phyloP scores from a whole-genome alignment of 2,329 filamentous ascomycete genomes.

The Hypoxylon sp. region DNA sequence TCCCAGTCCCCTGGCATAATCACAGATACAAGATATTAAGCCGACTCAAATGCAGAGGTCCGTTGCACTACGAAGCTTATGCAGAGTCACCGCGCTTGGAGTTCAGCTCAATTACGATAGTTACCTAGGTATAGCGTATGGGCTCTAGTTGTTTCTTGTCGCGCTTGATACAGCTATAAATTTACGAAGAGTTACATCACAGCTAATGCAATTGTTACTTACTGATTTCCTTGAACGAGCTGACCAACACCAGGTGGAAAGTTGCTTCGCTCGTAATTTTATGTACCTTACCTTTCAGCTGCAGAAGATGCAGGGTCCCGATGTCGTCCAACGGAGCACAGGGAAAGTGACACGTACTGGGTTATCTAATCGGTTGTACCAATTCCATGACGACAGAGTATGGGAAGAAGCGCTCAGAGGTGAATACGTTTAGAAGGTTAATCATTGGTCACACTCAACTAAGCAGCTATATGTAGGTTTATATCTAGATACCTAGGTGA shows the following conservation, averaged over 20 bases:
- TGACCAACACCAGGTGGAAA: slow-evolving; percentile 13
- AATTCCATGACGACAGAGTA: slow-evolving; percentile 4
- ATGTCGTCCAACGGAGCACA: slow-evolving; percentile 46
- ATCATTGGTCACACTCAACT: neutral
- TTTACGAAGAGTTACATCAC: slow-evolving; percentile 16
- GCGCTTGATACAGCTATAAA: neutral
- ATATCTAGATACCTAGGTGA: neutral
- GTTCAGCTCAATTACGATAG: slow-evolving; percentile 13
- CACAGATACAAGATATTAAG: slow-evolving; percentile 33
- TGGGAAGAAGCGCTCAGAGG: slow-evolving; percentile 1
- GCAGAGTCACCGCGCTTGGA: slow-evolving; percentile 23
- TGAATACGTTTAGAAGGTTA: neutral
- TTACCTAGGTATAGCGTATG: neutral
- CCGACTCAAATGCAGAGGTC: slow-evolving; percentile 36
- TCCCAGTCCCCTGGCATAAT: slow-evolving; percentile 19
- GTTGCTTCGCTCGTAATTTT: slow-evolving; percentile 42
- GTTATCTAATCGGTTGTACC: slow-evolving; percentile 12
- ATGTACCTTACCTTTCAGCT: slow-evolving; percentile 48
- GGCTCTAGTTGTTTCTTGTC: slow-evolving; percentile 4
- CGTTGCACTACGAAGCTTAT: slow-evolving; percentile 36
- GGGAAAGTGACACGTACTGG: slow-evolving; percentile 39
- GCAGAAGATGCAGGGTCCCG: slow-evolving; percentile 43
- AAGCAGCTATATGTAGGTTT: neutral
- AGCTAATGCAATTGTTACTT: slow-evolving; percentile 12
- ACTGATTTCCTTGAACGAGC: slow-evolving; percentile 1